These are phyloP conservation scores for Yamadazyma oceani DNA, from an alignment of 1,139 yeast species.

Conservation along the genomic window DNA sequence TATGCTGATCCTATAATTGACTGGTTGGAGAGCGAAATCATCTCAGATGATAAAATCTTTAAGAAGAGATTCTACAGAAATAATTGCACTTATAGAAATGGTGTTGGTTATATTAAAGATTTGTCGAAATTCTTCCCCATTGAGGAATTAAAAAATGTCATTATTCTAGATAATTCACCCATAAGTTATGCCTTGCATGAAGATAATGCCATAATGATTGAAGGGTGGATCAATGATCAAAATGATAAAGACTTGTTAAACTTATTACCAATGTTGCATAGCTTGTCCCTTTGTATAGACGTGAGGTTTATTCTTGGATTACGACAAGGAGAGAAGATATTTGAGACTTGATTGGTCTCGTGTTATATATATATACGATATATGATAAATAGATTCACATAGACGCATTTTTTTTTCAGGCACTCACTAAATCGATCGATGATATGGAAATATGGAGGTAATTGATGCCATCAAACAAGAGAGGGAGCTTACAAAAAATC, in stretches of 20 bases:
- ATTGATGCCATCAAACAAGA: background rate
- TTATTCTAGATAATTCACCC: constrained; percentile 91
- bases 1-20: constrained; percentile 97
- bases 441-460: background rate
- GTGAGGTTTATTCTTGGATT: constrained; percentile 80
- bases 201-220: constrained; percentile 86
- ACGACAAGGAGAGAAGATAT: constrained; percentile 73
- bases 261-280: constrained; percentile 76
- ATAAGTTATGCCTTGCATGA: constrained; percentile 81
- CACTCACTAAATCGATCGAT: too few relatives aligned
- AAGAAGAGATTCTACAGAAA: constrained; percentile 70
- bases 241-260: constrained; percentile 80
- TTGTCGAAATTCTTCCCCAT: constrained; percentile 50
- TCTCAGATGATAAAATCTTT: constrained; percentile 32
- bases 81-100: constrained; percentile 73
- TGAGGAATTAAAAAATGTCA: constrained; percentile 68
- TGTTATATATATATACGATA: background rate
- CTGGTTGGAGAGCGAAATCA: constrained; percentile 57
- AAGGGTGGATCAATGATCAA: constrained; percentile 98
- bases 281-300: constrained; percentile 78
- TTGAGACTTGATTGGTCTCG: constrained; percentile 35
- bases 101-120: constrained; percentile 89
- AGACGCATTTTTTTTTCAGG: constrained; percentile 1
- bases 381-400: constrained; percentile 1
- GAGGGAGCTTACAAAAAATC: background rate